phyloP scores from a whole-genome alignment of 2,329 filamentous ascomycete species.

The Domatiomyces globalis region DNA sequence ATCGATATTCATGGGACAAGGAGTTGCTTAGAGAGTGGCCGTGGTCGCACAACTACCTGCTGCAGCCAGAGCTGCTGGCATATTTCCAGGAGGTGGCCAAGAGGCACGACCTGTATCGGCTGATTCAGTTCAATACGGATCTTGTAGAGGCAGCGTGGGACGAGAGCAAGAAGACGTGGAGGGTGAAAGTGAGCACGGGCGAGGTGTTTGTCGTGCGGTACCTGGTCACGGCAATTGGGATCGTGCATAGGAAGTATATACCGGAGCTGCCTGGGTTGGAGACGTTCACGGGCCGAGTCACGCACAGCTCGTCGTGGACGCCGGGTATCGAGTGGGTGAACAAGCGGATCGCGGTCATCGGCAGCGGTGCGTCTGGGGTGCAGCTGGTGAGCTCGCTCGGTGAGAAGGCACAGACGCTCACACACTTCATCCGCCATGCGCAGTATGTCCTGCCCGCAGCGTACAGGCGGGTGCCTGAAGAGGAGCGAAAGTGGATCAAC shows the following conservation, averaged over 20 bases:
- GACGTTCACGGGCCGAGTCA: constrained; percentile 43
- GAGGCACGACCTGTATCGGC: constrained; percentile 31
- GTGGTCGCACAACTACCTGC: constrained; percentile 23
- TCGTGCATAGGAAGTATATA: constrained; percentile 44
- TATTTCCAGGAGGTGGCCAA: constrained; percentile 37
- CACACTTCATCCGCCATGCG: constrained; percentile 47
- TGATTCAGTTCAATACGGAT: constrained; percentile 31
- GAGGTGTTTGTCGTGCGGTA: constrained; percentile 26
- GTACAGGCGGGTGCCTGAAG: constrained; percentile 31
- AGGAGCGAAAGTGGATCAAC: constrained; percentile 33
- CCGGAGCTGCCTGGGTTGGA: constrained; percentile 46
- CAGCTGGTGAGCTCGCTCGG: constrained; percentile 49
- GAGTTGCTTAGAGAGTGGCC: constrained; percentile 28
- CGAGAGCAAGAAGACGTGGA: constrained; percentile 27
- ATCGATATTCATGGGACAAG: constrained; percentile 32
- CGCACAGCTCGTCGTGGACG: constrained; percentile 45
- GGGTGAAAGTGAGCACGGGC: constrained; percentile 28
- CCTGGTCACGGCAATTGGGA: constrained; percentile 34
- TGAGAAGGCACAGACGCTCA: constrained; percentile 37
- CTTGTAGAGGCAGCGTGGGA: constrained; percentile 31
- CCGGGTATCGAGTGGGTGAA: constrained; percentile 39
- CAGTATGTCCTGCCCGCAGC: constrained; percentile 50
- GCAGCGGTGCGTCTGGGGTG: constrained; percentile 49
- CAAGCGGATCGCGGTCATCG: constrained; percentile 49
- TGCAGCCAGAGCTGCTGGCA: constrained; percentile 26